Evolutionary conservation across 2,329 filamentous ascomycete genomes (phyloP), one percentile per base, ranked within the genome.

Genomic region (Colletotrichum orbiculare): DNA sequence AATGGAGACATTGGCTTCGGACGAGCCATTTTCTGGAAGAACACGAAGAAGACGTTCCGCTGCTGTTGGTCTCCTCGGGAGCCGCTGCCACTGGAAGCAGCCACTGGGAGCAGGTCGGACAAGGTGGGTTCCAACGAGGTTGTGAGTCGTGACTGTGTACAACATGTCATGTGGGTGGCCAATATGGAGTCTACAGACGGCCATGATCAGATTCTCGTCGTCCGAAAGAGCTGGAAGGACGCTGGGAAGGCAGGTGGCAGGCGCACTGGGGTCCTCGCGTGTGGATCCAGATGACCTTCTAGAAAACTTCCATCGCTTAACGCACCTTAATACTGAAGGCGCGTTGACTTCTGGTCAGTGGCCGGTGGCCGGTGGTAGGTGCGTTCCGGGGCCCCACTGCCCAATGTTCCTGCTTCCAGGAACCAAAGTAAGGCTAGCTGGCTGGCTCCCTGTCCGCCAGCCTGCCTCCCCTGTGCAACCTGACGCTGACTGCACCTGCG

Each of bases 11-110:
- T 41, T 35, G 42, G 37, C 47, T 17, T 66, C 63, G 63, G 63
- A 66, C 58, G 63, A 66, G 63, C 63, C 63, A 66, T 66, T 66
- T 66, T 63, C 63, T 66, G 63, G 53, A 56, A 53, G 34, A 25
- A 48, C 25, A 34, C 55, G 25, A 45, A 63, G 47, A 66, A 63
- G 45, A 25, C 10, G 25, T 47, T 38, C 17, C 47, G n/a, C 41
- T 53, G 52, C 41, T 54, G 33, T 35, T n/a, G 34, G 17, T 43
- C 34, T 42, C 17, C 50, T 54, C 25, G 46, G 39, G 61, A 12
- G 9, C 34, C 54, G 38, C 10, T 34, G 52, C 25, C 35, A 33
- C 25, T 25, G 4, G n/a, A 15, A 15, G 41, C 63, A 41, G 47
- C 25, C 35, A 33, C 25, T 25, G 4, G n/a, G 25, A 15, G 41